Evolutionary conservation across 1,139 yeast genomes (phyloP).

Genomic region (Yamadazyma membranifaciens): DNA sequence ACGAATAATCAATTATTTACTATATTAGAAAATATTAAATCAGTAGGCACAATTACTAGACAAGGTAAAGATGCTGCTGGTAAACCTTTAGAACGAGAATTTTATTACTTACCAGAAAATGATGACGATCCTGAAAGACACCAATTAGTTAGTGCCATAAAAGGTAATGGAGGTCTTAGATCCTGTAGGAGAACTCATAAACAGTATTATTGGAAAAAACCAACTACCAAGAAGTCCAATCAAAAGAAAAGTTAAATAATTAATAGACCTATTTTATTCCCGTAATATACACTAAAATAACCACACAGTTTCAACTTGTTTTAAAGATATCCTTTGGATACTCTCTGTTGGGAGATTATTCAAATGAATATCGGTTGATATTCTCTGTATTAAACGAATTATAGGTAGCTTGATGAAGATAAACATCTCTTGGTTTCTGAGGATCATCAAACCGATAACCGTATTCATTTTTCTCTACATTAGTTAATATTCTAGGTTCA

Average conservation of each 20-base stretch:
- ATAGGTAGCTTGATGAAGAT: too few species aligned
- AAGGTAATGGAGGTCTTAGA: constrained; percentile 80
- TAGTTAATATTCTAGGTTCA: constrained; percentile 30
- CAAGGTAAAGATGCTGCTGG: constrained; percentile 97
- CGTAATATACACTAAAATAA: constrained; percentile 8
- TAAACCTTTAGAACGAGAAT: constrained; percentile 88
- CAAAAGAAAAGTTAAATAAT: constrained; percentile 4
- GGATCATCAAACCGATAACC: constrained; percentile 28
- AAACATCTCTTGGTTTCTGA: too few species aligned
- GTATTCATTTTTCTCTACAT: constrained; percentile 25
- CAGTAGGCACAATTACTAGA: constrained; percentile 84
- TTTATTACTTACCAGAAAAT: constrained; percentile 81
- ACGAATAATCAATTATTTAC: constrained; percentile 50
- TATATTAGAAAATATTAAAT: constrained; percentile 45
- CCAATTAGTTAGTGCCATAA: constrained; percentile 66
- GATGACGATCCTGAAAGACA: constrained; percentile 74
- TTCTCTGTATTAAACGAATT: too few species aligned
- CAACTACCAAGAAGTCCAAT: constrained; percentile 48
- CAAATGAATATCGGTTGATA: too few species aligned
- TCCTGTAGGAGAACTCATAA: constrained; percentile 92
- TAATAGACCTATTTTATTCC: constrained; percentile 4
- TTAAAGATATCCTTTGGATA: too few species aligned
- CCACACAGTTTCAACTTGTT: too few species aligned
- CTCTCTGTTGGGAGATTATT: too few species aligned
- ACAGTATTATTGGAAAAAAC: constrained; percentile 86